Percentiles rank a stretch among this genome's conserved stretches.
These are phyloP conservation scores for Gracilaria caudata DNA, from an alignment of 23 red algal species.

Conservation along the genomic window DNA sequence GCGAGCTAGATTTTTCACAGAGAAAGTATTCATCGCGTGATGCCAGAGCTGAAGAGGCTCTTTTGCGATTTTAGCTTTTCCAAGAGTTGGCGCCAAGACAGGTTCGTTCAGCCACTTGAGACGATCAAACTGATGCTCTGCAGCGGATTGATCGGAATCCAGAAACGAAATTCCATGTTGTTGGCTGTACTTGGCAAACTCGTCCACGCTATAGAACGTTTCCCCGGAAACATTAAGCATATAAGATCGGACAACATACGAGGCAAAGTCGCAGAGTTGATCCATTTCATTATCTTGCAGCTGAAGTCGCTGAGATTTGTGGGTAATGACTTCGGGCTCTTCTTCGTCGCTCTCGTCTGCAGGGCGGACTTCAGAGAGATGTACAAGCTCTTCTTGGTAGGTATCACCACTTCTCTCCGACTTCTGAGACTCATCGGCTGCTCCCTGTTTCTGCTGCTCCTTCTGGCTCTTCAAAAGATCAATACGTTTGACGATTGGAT, in stretches of 20 bases:
- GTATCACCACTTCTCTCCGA: background rate
- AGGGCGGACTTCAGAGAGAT: background rate
- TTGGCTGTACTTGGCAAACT: constrained; percentile 25
- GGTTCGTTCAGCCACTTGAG: constrained; percentile 42
- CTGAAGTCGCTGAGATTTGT: constrained; percentile 4
- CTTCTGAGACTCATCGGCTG: no score
- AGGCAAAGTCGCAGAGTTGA: background rate
- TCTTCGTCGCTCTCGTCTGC: constrained; percentile 13
- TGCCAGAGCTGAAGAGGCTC: constrained; percentile 35
- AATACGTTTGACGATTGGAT: constrained; percentile 23
- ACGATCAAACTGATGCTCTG: background rate
- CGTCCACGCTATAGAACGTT: background rate
- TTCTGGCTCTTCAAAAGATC: background rate
- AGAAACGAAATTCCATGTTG: constrained; percentile 9
- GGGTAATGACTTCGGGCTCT: background rate
- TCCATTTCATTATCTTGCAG: background rate
- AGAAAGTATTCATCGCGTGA: constrained; percentile 37
- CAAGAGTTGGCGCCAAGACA: constrained; percentile 27
- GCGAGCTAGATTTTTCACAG: constrained; percentile 26
- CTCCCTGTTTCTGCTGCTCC: background rate
- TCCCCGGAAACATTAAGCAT: constrained; percentile 16
- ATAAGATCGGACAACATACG: constrained; percentile 17
- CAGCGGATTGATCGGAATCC: background rate
- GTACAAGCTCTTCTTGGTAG: constrained; percentile 13
- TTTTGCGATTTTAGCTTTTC: background rate